Conservation (phyloP, 768 basidiomycete species). For the Chiua virens region DNA sequence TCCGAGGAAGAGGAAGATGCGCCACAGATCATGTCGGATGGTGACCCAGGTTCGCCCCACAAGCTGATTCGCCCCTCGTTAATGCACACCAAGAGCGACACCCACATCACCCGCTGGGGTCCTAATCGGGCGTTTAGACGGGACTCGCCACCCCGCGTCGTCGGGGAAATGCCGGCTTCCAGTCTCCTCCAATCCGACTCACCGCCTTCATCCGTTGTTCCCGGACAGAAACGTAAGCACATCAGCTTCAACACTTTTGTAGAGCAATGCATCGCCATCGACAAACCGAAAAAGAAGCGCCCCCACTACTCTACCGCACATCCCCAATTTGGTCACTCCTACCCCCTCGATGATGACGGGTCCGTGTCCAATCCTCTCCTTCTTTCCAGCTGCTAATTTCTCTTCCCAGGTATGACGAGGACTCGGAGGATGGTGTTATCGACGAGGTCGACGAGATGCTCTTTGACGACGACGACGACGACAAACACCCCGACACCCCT, state of each 20-base stretch:
- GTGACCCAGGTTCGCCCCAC: conserved; percentile 9
- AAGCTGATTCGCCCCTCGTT: conserved; percentile 51
- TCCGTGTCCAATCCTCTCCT: conserved; percentile 34
- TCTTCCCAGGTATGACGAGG: conserved; percentile 60
- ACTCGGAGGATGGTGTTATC: conserved; percentile 56
- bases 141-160: conserved; percentile 69
- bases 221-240: conserved; percentile 68
- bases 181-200: conserved; percentile 20
- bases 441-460: conserved; percentile 46
- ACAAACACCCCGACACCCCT: conserved; percentile 11
- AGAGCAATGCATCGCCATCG: conserved; percentile 91
- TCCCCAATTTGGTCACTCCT: conserved; percentile 27
- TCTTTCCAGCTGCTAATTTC: neutral
- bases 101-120: conserved; percentile 65
- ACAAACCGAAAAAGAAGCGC: conserved; percentile 55
- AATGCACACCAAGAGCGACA: conserved; percentile 85
- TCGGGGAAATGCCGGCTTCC: conserved; percentile 8
- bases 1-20: conserved; percentile 45
- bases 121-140: conserved; percentile 50
- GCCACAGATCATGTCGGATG: conserved; percentile 18
- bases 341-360: conserved; percentile 59
- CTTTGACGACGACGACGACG: conserved; percentile 30
- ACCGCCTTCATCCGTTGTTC: conserved; percentile 11
- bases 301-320: conserved; percentile 6
- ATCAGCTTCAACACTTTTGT: conserved; percentile 99